A percentile compares a stretch with the other conserved stretches of the same genome.
Conservation (phyloP, 2,329 filamentous ascomycete genomes). For the Neofusicoccum parvum region DNA sequence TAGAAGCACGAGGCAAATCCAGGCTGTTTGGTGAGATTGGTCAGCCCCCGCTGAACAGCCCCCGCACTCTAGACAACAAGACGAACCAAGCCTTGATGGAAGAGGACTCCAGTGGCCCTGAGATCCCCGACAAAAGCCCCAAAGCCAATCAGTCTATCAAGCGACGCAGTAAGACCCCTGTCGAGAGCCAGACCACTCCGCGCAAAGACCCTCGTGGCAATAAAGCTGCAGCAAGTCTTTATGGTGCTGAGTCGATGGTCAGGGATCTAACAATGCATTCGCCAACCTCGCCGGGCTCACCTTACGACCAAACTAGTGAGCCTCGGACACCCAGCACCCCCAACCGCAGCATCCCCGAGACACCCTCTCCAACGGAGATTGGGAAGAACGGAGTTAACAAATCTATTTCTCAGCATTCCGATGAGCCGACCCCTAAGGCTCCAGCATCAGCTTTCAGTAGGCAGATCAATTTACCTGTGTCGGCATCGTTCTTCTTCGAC, state of each 20-base stretch:
- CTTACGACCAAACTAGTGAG: conserved; percentile 37
- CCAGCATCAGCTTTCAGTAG: conserved; percentile 40
- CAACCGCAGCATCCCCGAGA: conserved; percentile 34
- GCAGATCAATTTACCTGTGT: conserved; percentile 47
- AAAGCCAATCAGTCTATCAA: conserved; percentile 21
- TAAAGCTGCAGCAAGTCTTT: conserved; percentile 41
- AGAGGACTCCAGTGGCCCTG: conserved; percentile 12
- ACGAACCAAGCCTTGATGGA: conserved; percentile 34
- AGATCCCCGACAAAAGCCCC: conserved; percentile 25
- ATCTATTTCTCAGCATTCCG: conserved; percentile 21
- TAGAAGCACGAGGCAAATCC: conserved; percentile 23
- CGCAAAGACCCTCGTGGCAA: conserved; percentile 15
- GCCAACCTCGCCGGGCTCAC: conserved; percentile 42
- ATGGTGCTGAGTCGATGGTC: conserved; percentile 51
- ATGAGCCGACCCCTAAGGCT: conserved; percentile 42
- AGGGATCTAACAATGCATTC: conserved; percentile 53
- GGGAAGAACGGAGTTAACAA: not conserved
- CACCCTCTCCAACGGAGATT: not conserved
- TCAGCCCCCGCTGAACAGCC: conserved; percentile 56
- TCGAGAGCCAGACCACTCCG: conserved; percentile 13
- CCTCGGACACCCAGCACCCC: conserved; percentile 35
- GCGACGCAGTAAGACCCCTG: conserved; percentile 7
- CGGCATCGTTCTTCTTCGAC: conserved; percentile 49
- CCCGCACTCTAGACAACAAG: conserved; percentile 46
- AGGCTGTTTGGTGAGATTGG: conserved; percentile 66